Base-by-base conservation (phyloP, 306 rosid genomes). In the Cucurbita pepo region DNA sequence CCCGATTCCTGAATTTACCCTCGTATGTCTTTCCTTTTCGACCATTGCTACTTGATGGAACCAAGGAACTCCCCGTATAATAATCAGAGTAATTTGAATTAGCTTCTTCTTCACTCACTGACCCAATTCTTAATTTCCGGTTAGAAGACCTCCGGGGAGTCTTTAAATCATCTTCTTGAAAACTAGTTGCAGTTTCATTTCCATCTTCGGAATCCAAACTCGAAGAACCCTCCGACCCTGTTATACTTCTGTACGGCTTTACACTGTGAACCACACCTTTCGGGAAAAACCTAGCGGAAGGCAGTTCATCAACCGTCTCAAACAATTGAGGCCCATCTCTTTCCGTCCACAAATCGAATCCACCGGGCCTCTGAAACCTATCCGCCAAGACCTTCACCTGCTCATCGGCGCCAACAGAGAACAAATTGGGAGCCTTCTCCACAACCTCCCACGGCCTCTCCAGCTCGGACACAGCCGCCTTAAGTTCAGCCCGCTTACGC, bases 371-470 rank as follows among this genome's bases (percentile, higher is more conserved):
- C 80, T 94, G 98, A 14, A 94, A 90, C 85, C 98, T 79, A 77
- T 90, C 98, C 0, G 98, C 96, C 63, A 89, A 80, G 43, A 94
- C 98, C 88, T 94, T 94, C 50, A 90, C 77, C 69, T 90, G 98
- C 83, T 94, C 97, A 30, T 93, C 97, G 56, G 94, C 98, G 55
- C 72, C 41, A 7, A 93, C 85, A 1, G 90, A 88, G 75, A 93
- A 88, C 83, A 93, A 78, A 41, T 78, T 84, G 1, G 97, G 94
- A 3, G 97, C 85, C 50, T 71, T 86, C 83, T 88, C 89, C 22
- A 94, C 91, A 30, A 82, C 82, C 79, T 91, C 99, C 99, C 97
- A 94, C 0, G 99, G 99, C 73, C 92, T 72, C 82, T 94, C 99
- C 38, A 94, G 89, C 76, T 94, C 96, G 13, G 95, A 87, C 10